A percentile compares a stretch with the other conserved stretches of the same genome.
Evolutionary conservation across 495 filamentous ascomycete genomes (phyloP).

Genomic region (Xylaria palmicola): DNA sequence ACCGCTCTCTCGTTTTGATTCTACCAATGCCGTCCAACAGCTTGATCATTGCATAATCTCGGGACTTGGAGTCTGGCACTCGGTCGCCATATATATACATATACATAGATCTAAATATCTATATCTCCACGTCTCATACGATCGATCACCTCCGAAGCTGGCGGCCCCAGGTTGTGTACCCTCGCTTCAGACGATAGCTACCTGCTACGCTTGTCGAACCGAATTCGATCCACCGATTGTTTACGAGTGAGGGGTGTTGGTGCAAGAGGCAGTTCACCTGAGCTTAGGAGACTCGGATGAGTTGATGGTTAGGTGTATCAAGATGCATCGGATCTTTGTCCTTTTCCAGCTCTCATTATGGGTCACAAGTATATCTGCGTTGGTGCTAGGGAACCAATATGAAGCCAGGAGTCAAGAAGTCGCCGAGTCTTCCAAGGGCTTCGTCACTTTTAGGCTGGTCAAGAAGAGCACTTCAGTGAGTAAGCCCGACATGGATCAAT

Average conservation of each 20-base stretch:
- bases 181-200: constrained; percentile 3
- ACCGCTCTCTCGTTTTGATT: constrained; percentile 8
- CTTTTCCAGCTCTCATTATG: constrained; percentile 44
- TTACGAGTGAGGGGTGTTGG: constrained; percentile 10
- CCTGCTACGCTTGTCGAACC: not conserved
- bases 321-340: constrained; percentile 36
- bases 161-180: constrained; percentile 6
- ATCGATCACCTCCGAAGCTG: constrained; percentile 11
- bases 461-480: constrained; percentile 24
- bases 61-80: constrained; percentile 39
- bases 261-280: constrained; percentile 11
- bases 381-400: constrained; percentile 30
- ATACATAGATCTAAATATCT: constrained; percentile 13
- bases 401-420: not conserved
- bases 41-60: constrained; percentile 39
- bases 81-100: constrained; percentile 16
- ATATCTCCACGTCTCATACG: constrained; percentile 12
- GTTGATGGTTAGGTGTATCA: constrained; percentile 20
- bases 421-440: constrained; percentile 14
- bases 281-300: constrained; percentile 7
- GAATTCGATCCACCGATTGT: not conserved
- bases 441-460: constrained; percentile 30
- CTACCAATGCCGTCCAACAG: constrained; percentile 37
- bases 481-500: not conserved
- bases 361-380: constrained; percentile 37